phyloP scores from a whole-genome alignment of 495 filamentous ascomycete genomes.

The Neurospora sublineolata region DNA sequence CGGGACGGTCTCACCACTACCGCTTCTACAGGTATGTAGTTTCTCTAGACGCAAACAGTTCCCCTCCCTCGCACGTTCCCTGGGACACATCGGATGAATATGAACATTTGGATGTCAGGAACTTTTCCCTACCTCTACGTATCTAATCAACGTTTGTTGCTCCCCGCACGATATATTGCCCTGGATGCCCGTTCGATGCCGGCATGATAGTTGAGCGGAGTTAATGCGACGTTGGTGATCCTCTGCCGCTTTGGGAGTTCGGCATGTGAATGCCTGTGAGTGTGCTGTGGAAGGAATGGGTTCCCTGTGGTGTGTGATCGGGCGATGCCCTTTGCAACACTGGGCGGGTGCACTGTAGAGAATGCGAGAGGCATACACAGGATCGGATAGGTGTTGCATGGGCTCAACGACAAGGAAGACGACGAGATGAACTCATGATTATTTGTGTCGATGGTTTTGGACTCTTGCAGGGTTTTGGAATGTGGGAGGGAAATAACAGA shows the following conservation, averaged over 20 bases:
- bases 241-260: background rate
- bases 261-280: background rate
- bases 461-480: background rate
- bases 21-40: too few species aligned
- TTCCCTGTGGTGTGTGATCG: background rate
- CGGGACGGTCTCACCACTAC: background rate
- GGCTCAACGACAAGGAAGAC: background rate
- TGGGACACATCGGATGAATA: too few species aligned
- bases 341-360: background rate
- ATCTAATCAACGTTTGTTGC: background rate
- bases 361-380: background rate
- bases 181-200: too few species aligned
- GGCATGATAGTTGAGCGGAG: background rate
- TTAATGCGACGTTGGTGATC: background rate
- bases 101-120: background rate
- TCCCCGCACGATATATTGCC: background rate
- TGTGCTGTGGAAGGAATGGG: background rate
- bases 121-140: background rate
- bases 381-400: background rate
- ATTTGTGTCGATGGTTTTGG: too few species aligned
- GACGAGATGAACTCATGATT: background rate
- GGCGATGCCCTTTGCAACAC: background rate
- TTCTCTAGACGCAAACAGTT: too few species aligned
- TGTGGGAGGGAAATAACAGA: background rate
- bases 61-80: too few species aligned